Evolutionary conservation across 495 filamentous ascomycete species (phyloP), one percentile per base, ranked within the genome.

Genomic region (Penicillium desertorum): DNA sequence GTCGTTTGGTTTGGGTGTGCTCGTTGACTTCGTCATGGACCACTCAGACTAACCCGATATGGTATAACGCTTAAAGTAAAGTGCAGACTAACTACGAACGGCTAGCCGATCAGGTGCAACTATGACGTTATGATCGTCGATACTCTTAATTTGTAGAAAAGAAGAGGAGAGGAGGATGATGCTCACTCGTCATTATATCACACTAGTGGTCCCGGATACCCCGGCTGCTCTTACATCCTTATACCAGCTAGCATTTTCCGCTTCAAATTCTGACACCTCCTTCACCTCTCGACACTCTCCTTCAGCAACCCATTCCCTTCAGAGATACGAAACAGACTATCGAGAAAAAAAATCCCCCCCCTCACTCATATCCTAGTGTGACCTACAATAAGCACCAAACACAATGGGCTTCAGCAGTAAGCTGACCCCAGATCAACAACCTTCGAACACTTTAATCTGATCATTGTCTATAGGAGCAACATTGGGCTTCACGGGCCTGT

Each of bases 401-500:
- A 63, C 23, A n/a, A 76, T 76, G 73, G 54, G 37, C 43, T 36
- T 72, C 32, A 73, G 71, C 60, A 74, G 73, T 76, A 71, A 56
- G 65, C 54, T 29, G 8, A 16, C 9, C 36, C 20, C 12, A 44
- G 46, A 30, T 30, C 30, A 45, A 37, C 53, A 19, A 34, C 34
- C 22, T 25, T 46, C 27, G 42, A 44, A 19, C 46, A 60, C 37
- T 37, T 54, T 56, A 57, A 64, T 27, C 19, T 55, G 23, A 17
- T 22, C 29, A 9, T 5, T 10, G 14, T 32, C 11, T 54, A 54
- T 45, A 81, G 80, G 80, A 72, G 71, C 70, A 27, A 48, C 76
- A 43, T 63, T 87, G 62, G 80, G 80, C 59, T 67, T 87, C 53
- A 55, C 83, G 39, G 87, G 88, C 72, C 82, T 93, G 56, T 72